These are phyloP conservation scores for Huntiella abstrusa DNA, from an alignment of 2,329 filamentous ascomycete species.

Conservation along the genomic window DNA sequence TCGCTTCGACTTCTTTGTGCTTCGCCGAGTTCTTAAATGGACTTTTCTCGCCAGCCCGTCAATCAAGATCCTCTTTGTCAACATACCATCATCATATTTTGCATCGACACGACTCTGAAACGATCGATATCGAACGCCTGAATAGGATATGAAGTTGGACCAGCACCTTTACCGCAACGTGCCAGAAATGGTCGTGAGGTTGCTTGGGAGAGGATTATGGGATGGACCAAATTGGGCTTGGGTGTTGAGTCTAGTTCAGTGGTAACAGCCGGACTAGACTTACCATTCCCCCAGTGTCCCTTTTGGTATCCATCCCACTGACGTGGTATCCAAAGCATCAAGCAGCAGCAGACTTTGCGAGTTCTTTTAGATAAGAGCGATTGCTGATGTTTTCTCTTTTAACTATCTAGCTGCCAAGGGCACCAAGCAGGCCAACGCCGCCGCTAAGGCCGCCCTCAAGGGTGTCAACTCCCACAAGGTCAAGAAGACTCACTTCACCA, in stretches of 20 bases:
- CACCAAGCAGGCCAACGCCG: constrained; percentile 75
- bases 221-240: neutral
- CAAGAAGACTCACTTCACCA: constrained; percentile 79
- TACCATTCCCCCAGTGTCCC: neutral
- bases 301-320: neutral
- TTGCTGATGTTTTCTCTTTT: constrained; percentile 41
- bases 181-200: too few relatives aligned
- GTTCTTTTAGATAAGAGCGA: constrained; percentile 46
- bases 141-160: too few relatives aligned
- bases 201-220: too few relatives aligned
- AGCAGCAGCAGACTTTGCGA: constrained; percentile 63
- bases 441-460: constrained; percentile 90
- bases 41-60: neutral
- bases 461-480: constrained; percentile 71
- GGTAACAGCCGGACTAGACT: too few relatives aligned
- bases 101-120: constrained; percentile 11
- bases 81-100: constrained; percentile 1
- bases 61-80: constrained; percentile 5
- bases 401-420: constrained; percentile 40
- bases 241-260: neutral
- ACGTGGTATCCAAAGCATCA: constrained; percentile 24
- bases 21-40: neutral
- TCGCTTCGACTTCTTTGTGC: neutral
- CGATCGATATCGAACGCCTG: neutral
- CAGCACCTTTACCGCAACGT: too few relatives aligned